These are phyloP conservation scores for Thinopyrum elongatum DNA, from an alignment of 176 grass and related monocot genomes.

Conservation along the genomic window DNA sequence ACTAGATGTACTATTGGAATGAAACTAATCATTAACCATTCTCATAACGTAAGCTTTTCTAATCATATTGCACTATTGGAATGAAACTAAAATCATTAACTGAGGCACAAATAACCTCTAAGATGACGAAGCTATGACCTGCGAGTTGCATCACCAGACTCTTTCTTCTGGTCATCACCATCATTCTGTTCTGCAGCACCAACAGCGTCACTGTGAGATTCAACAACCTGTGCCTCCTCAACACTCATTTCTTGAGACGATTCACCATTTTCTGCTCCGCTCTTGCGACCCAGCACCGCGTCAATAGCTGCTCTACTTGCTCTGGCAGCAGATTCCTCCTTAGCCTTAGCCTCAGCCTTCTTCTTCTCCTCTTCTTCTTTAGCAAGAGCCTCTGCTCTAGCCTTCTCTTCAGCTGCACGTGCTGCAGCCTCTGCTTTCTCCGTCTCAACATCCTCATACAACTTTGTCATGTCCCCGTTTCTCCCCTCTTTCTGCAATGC, in stretches of 20 bases:
- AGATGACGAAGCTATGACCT: conserved; percentile 21
- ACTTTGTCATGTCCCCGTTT: conserved; percentile 50
- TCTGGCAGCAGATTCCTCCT: conserved; percentile 62
- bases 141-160: conserved; percentile 21
- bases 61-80: conserved; percentile 32
- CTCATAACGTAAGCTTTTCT: neutral
- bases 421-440: conserved; percentile 65
- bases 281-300: conserved; percentile 62
- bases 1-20: neutral
- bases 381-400: conserved; percentile 63
- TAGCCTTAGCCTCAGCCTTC: conserved; percentile 71
- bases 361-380: conserved; percentile 88
- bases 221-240: conserved; percentile 41
- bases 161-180: conserved; percentile 15
- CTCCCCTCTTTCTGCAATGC: conserved; percentile 69
- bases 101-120: conserved; percentile 12
- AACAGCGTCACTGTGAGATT: conserved; percentile 21
- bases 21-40: too few species aligned
- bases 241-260: conserved; percentile 18
- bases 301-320: conserved; percentile 79
- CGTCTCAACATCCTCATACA: conserved; percentile 76
- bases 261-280: conserved; percentile 40
- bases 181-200: conserved; percentile 9
- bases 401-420: conserved; percentile 78
- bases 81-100: conserved; percentile 28